These are phyloP conservation scores for Fusarium sp. DNA, from an alignment of 2,329 filamentous ascomycete species.

Conservation along the genomic window DNA sequence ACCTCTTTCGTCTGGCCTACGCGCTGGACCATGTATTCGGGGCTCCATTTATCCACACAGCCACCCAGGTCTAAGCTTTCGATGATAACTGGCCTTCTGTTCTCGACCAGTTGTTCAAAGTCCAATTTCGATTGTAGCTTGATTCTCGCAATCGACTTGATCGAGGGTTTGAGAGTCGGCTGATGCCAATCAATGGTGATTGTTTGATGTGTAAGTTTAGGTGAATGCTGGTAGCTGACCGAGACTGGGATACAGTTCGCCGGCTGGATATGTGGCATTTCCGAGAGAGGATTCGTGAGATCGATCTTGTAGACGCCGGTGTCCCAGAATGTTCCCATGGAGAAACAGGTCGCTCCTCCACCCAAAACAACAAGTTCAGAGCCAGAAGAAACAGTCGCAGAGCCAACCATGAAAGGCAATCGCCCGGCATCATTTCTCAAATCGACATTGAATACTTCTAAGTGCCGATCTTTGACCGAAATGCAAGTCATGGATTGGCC, in stretches of 20 bases:
- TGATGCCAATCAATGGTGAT: background rate
- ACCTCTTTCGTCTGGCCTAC: constrained; percentile 71
- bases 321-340: constrained; percentile 89
- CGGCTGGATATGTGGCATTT: background rate
- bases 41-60: constrained; percentile 74
- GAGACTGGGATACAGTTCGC: background rate
- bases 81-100: constrained; percentile 68
- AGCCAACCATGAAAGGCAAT: constrained; percentile 75
- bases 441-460: constrained; percentile 5
- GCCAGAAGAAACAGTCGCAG: constrained; percentile 61
- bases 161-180: constrained; percentile 15
- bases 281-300: constrained; percentile 9
- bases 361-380: constrained; percentile 71
- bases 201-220: constrained; percentile 34
- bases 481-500: constrained; percentile 44
- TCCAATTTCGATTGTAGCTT: constrained; percentile 61
- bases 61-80: constrained; percentile 71
- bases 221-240: constrained; percentile 42
- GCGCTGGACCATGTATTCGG: constrained; percentile 70
- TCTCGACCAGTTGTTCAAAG: constrained; percentile 68
- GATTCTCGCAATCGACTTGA: constrained; percentile 59
- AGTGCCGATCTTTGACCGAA: constrained; percentile 42
- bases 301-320: constrained; percentile 61
- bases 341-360: constrained; percentile 89
- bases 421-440: background rate